phyloP scores from a whole-genome alignment of 306 rosid genomes.

The Trifolium subterraneum region DNA sequence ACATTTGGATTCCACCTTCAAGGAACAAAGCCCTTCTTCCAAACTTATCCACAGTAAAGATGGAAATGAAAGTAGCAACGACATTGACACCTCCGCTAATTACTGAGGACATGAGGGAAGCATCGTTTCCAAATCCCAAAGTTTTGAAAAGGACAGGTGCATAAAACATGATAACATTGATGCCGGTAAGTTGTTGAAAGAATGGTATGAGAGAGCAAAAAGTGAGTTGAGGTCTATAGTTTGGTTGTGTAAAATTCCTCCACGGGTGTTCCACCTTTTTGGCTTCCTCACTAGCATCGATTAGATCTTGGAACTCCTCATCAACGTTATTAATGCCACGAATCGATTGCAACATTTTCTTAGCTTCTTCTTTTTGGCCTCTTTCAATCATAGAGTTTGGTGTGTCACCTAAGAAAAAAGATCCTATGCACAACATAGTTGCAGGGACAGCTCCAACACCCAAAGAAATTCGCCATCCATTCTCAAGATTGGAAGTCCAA shows the following conservation, averaged over 20 bases:
- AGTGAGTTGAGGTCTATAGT: background rate
- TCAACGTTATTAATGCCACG: background rate
- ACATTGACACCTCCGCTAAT: background rate
- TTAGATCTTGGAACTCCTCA: background rate
- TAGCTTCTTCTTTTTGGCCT: background rate
- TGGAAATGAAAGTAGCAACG: background rate
- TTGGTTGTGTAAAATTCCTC: background rate
- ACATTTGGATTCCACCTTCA: background rate
- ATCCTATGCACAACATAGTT: background rate
- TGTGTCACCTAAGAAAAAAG: slow-evolving; percentile 7
- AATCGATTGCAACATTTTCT: background rate
- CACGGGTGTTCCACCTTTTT: background rate
- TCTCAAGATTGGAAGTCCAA: background rate
- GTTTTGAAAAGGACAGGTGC: background rate
- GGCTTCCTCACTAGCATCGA: background rate
- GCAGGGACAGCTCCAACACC: background rate
- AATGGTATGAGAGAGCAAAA: background rate
- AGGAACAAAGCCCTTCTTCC: background rate
- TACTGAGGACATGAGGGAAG: background rate
- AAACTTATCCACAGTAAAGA: background rate
- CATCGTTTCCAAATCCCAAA: background rate
- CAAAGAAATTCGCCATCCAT: background rate
- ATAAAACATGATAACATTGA: background rate
- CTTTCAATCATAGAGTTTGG: background rate
- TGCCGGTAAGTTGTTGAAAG: background rate